These are phyloP conservation scores for Azolla pinnata DNA, from an alignment of 75 land plant species.

Conservation along the genomic window DNA sequence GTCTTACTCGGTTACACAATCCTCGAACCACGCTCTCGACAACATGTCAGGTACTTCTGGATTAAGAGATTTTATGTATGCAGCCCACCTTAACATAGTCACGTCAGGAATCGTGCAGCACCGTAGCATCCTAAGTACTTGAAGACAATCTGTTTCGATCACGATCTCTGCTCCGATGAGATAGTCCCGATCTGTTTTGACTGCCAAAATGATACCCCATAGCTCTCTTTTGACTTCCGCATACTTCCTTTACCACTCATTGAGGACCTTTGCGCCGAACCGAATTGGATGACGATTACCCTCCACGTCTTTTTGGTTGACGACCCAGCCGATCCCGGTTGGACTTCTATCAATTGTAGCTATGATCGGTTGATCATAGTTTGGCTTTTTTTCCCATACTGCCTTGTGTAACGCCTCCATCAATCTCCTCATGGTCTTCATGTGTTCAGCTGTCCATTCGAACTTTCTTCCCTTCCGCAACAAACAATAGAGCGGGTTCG, in stretches of 20 bases:
- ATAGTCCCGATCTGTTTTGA: too few relatives aligned
- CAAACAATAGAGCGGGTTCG: background rate
- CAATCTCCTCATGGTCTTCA: background rate
- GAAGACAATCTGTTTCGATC: too few relatives aligned
- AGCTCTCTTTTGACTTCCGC: background rate
- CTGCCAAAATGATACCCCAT: background rate
- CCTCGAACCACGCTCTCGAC: too few relatives aligned
- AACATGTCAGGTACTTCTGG: too few relatives aligned
- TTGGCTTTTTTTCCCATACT: background rate
- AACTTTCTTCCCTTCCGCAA: background rate
- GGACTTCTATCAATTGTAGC: background rate
- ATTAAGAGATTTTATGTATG: too few relatives aligned
- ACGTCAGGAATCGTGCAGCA: too few relatives aligned
- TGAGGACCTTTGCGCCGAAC: background rate
- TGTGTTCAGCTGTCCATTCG: background rate
- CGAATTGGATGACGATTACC: background rate
- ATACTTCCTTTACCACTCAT: background rate
- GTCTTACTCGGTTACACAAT: too few relatives aligned
- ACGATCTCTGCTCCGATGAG: too few relatives aligned
- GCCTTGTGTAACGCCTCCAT: background rate
- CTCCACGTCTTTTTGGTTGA: background rate
- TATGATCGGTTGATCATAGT: background rate
- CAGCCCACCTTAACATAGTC: too few relatives aligned
- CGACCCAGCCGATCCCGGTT: background rate
- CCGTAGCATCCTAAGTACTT: too few relatives aligned